Evolutionary conservation across 192 early-diverging fungal genomes (phyloP), one percentile per base, ranked within the genome.

Genomic region (Coemansia sp.): DNA sequence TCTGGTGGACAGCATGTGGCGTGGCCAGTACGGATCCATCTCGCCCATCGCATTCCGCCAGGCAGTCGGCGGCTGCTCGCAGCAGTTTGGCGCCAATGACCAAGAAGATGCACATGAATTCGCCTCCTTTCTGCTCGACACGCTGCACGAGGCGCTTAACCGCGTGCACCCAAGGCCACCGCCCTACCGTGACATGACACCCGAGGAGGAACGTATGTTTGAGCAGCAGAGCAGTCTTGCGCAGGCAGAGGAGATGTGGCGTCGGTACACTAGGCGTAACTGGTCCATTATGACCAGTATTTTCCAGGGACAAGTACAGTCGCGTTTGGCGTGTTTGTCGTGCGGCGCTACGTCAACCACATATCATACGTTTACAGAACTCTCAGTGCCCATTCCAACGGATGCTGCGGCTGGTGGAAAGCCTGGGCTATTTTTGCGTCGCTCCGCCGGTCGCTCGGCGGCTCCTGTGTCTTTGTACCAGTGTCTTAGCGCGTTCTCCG

Each of bases 101-200:
- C 96, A 99, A 67, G 93, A 99, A 25, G 96, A 99, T 75, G 90
- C 90, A 0, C 96, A 99, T 64, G 95, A 98, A 76, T 98, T 99
- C 75, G 78, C 96, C 11, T 80, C 84, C 4, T 98, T 91, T 64
- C 67, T 99, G 51, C 67, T 98, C 22, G 93, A 98, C 80, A 80
- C 86, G 0, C 64, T 99, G 15, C 95, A 99, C 64, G 96, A 98
- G 71, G 88, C 94, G 59, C 64, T 96, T 30, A 99, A 99, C 61
- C 58, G 84, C 18, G 80, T 84, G n/a, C 59, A 80, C 37, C 62
- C 63, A 2, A 48, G 69, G 13, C 78, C 66, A 33, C 66, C 81
- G n/a, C 72, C 79, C 0, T 63, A 71, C 43, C 64, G 21, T 64
- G 83, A 49, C 51, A 44, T 45, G 62, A 71, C 62, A 61, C 73